Conservation (phyloP, 1,284 basidiomycete species). For the Spongispora temasekensis region DNA sequence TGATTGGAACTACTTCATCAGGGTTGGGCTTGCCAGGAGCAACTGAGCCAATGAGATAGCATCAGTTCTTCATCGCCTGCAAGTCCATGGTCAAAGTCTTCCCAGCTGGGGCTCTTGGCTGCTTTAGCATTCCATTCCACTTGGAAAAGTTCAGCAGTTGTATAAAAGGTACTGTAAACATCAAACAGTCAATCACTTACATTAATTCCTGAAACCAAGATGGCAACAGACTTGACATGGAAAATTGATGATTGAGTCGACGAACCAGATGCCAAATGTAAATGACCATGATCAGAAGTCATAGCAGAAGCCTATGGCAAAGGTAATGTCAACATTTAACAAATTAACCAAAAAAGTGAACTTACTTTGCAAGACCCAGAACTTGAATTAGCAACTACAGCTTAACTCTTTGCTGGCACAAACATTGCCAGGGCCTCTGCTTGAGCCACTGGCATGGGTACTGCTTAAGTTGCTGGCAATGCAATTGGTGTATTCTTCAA, state of each 20-base stretch:
- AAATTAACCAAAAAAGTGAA: no score
- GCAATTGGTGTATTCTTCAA: no score
- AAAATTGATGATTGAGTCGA: not conserved
- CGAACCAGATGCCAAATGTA: not conserved
- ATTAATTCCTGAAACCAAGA: not conserved
- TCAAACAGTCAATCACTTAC: not conserved
- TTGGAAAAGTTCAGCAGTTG: not conserved
- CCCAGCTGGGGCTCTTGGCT: not conserved
- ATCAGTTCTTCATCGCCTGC: not conserved
- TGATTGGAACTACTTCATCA: not conserved
- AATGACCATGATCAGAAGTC: no score
- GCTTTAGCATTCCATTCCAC: not conserved
- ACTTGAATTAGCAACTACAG: no score
- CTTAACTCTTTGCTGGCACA: no score
- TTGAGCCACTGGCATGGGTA: no score
- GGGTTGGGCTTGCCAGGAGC: no score
- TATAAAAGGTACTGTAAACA: not conserved
- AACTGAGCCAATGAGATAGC: not conserved
- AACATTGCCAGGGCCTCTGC: no score
- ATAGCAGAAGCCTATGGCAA: not conserved
- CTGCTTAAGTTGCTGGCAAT: no score
- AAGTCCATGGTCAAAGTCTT: not conserved
- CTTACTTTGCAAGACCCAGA: no score
- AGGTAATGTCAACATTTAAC: no score
- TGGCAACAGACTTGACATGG: not conserved